phyloP scores from a whole-genome alignment of 1,284 basidiomycete species.

The Naganishia cerealis region DNA sequence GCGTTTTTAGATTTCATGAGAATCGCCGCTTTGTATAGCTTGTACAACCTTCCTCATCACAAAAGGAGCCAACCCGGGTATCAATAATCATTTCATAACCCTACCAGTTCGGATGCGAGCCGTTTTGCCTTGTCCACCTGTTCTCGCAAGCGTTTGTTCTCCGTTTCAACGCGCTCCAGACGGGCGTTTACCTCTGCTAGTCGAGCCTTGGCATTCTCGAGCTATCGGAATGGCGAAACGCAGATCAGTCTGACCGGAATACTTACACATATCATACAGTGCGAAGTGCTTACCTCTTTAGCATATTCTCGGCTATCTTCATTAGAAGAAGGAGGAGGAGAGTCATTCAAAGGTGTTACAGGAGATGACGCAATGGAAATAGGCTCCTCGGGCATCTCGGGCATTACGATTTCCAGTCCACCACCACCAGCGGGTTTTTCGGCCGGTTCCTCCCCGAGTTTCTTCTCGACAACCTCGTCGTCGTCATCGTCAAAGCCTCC shows the following conservation, averaged over 20 bases:
- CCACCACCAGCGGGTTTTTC: conserved; percentile 73
- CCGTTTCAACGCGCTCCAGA: conserved; percentile 13
- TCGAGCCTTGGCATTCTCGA: conserved; percentile 17
- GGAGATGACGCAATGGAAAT: neutral
- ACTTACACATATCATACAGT: neutral
- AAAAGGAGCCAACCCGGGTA: neutral
- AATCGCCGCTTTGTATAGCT: neutral
- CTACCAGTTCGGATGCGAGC: conserved; percentile 25
- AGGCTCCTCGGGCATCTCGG: conserved; percentile 28
- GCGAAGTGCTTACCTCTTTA: conserved; percentile 8
- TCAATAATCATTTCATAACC: conserved; percentile 1
- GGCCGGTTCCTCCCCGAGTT: conserved; percentile 61
- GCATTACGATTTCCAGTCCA: conserved; percentile 77
- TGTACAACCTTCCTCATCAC: conserved; percentile 3
- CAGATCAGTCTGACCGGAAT: no score
- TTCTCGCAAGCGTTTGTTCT: conserved; percentile 14
- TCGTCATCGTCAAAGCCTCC: conserved; percentile 27
- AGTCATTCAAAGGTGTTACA: neutral
- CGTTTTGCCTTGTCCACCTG: conserved; percentile 33
- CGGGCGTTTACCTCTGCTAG: conserved; percentile 11
- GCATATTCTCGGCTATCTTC: neutral
- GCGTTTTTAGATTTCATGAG: neutral
- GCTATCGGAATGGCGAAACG: neutral
- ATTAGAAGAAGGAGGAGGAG: neutral
- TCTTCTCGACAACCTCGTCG: conserved; percentile 35